Evolutionary conservation across 768 basidiomycete species (phyloP).

Genomic region (Amanita exitialis): DNA sequence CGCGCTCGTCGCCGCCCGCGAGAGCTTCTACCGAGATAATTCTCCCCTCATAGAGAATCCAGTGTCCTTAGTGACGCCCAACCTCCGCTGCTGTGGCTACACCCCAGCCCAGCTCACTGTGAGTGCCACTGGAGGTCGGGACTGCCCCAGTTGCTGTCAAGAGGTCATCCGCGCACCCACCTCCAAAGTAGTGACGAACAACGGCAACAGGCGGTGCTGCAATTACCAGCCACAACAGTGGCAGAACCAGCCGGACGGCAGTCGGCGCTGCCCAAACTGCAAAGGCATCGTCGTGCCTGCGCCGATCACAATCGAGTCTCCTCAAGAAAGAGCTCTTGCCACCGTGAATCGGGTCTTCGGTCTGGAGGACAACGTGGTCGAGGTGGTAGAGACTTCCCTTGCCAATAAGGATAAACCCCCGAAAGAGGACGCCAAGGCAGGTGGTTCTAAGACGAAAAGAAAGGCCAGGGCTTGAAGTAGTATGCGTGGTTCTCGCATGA

Average conservation of each 20-base stretch:
- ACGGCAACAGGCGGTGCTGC: not conserved
- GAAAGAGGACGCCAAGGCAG: not conserved
- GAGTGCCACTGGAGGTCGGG: not conserved
- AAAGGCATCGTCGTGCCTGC: not conserved
- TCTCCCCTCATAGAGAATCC: not conserved
- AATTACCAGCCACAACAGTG: not conserved
- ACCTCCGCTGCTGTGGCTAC: not conserved
- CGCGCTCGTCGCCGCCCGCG: not conserved
- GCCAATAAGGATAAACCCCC: not conserved
- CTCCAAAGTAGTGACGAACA: not conserved
- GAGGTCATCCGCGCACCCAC: constrained; percentile 1
- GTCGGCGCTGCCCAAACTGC: not conserved
- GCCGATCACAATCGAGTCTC: not conserved
- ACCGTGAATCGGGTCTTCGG: not conserved
- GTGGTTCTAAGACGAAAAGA: not conserved
- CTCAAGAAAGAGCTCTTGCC: constrained; percentile 1
- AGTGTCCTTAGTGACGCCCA: not conserved
- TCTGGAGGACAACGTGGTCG: not conserved
- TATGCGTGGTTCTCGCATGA: constrained; percentile 2
- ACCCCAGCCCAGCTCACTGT: not conserved
- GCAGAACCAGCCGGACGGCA: not conserved
- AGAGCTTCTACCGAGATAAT: not conserved
- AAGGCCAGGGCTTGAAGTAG: not conserved
- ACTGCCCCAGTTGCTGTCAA: not conserved
- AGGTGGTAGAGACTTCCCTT: not conserved